Evolutionary conservation across 208 protist species (phyloP).

Genomic region (Acanthamoeba healyi): DNA sequence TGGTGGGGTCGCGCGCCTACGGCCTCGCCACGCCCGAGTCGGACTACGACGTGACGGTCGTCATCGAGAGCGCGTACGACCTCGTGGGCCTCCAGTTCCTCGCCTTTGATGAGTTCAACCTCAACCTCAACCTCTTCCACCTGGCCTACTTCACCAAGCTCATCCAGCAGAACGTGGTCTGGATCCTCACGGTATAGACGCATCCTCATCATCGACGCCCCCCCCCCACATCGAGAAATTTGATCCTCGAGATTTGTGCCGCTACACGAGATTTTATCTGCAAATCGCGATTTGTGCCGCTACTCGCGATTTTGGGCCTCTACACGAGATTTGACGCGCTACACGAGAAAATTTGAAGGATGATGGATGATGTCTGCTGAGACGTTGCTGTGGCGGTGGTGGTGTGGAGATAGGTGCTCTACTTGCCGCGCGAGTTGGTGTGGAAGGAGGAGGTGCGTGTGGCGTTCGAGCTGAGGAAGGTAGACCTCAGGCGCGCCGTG

Average conservation of each 20-base stretch:
- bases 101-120: not conserved
- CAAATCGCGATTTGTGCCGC: not conserved
- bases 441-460: constrained; percentile 46
- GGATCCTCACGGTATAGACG: not conserved
- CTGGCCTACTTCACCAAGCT: not conserved
- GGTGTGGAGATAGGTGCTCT: no score
- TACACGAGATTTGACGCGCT: no score
- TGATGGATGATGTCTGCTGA: no score
- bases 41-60: constrained; percentile 35
- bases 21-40: not conserved
- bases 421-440: constrained; percentile 13
- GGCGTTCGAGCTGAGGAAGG: constrained; percentile 8
- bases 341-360: no score
- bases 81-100: not conserved
- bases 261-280: no score
- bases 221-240: no score
- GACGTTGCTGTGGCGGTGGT: no score
- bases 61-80: not conserved
- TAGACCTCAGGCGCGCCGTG: constrained; percentile 19
- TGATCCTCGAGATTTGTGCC: not conserved
- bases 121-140: constrained; percentile 63
- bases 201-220: not conserved
- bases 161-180: constrained; percentile 15
- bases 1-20: constrained; percentile 40
- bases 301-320: no score